phyloP scores from a whole-genome alignment of 345 rosid species.

The Lumnitzera racemosa region DNA sequence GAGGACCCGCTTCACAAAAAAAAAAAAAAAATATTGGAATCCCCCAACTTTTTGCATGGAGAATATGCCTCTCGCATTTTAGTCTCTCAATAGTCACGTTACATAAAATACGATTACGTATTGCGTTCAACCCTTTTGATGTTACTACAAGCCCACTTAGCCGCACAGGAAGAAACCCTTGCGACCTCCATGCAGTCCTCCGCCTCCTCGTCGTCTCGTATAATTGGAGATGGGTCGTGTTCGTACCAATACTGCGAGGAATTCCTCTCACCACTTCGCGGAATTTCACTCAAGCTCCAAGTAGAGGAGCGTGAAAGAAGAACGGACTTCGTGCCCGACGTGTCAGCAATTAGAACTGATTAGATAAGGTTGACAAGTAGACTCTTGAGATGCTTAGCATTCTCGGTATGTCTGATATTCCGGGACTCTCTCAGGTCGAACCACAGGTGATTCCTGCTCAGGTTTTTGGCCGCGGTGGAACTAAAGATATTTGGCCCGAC shows the following conservation, averaged over 20 bases:
- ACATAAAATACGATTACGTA: too few species aligned
- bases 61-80: too few species aligned
- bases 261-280: conserved; percentile 84
- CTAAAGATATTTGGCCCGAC: conserved; percentile 17
- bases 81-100: too few species aligned
- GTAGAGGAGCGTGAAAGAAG: conserved; percentile 89
- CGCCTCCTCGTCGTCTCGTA: too few species aligned
- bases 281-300: conserved; percentile 77
- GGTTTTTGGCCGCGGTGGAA: conserved; percentile 26
- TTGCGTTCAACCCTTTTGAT: too few species aligned
- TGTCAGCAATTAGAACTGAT: conserved; percentile 57
- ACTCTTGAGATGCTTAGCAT: conserved; percentile 69
- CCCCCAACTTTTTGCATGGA: conserved; percentile 21
- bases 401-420: conserved; percentile 62
- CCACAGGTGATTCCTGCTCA: conserved; percentile 30
- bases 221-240: conserved; percentile 63
- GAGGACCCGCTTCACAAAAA: neutral
- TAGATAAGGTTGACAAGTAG: conserved; percentile 65
- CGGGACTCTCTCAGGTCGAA: conserved; percentile 48
- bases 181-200: too few species aligned
- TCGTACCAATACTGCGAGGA: conserved; percentile 83
- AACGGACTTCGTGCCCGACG: conserved; percentile 92
- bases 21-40: neutral
- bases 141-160: too few species aligned
- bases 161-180: too few species aligned